Conservation (phyloP, 2,329 filamentous ascomycete species). For the Phyllosticta capitalensis region DNA sequence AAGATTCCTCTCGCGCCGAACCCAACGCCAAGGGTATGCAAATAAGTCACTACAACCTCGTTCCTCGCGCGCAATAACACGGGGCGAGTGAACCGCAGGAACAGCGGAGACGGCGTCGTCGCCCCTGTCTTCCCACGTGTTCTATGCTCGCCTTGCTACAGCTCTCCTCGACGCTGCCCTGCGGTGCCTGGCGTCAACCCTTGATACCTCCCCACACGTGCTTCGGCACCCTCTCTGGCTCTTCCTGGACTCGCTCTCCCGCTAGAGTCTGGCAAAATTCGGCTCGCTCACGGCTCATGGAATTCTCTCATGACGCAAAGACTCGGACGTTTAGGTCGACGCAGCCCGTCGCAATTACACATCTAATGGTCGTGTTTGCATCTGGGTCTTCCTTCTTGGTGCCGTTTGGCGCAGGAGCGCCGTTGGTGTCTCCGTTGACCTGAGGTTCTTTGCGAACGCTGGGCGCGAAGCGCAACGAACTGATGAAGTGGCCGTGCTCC, state of each 20-base stretch:
- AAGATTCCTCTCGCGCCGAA: constrained; percentile 8
- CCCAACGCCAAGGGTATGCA: constrained; percentile 12
- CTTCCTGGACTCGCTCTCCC: not conserved
- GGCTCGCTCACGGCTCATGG: not conserved
- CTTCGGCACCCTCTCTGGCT: not conserved
- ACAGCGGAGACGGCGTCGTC: not conserved
- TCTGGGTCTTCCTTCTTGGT: constrained; percentile 44
- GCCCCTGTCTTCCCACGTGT: constrained; percentile 1
- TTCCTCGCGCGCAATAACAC: not conserved
- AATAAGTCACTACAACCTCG: not conserved
- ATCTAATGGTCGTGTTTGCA: constrained; percentile 57
- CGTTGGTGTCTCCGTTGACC: constrained; percentile 24
- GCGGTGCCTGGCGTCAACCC: not conserved
- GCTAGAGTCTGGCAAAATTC: not conserved
- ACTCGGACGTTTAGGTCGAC: constrained; percentile 73
- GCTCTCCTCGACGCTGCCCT: not conserved
- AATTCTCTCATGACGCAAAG: constrained; percentile 49
- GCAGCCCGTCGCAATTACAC: constrained; percentile 78
- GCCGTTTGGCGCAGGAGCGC: constrained; percentile 11
- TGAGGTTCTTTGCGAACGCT: constrained; percentile 53
- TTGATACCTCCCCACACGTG: constrained; percentile 8
- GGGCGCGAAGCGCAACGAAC: constrained; percentile 80
- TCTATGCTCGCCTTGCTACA: constrained; percentile 5
- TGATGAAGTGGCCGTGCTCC: constrained; percentile 79
- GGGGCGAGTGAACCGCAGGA: not conserved